These are phyloP conservation scores for thale cress (Arabidopsis thaliana) DNA, from an alignment of 345 rosid species.

Conservation along the genomic window DNA sequence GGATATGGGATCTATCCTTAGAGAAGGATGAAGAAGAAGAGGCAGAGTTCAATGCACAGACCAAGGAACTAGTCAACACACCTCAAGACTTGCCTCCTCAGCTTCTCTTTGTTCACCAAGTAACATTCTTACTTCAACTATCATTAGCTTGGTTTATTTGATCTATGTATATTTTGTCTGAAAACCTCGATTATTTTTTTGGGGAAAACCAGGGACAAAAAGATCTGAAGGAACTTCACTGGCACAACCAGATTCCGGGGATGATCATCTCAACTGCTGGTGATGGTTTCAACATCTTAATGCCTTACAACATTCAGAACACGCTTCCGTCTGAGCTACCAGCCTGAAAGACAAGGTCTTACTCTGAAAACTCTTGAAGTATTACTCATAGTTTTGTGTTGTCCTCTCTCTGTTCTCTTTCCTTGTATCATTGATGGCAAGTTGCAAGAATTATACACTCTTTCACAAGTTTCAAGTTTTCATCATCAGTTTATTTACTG, in stretches of 20 bases:
- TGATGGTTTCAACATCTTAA: conserved; percentile 87
- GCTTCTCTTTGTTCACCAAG: conserved; percentile 97
- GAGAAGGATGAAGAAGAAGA: conserved; percentile 98
- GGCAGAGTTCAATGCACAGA: conserved; percentile 85
- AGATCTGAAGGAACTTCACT: conserved; percentile 93
- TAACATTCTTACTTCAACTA: conserved; percentile 27
- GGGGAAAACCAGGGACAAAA: conserved; percentile 68
- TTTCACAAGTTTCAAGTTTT: conserved; percentile 19
- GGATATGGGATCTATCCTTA: conserved; percentile 96
- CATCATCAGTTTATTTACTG: conserved; percentile 8
- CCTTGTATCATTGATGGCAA: neutral
- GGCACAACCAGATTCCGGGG: conserved; percentile 93
- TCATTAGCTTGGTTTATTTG: neutral
- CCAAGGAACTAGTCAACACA: conserved; percentile 79
- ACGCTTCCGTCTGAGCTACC: conserved; percentile 70
- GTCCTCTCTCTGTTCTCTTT: neutral
- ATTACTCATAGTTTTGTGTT: neutral
- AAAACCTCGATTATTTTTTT: neutral
- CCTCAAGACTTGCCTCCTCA: conserved; percentile 91
- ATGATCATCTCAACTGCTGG: conserved; percentile 85
- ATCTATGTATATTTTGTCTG: conserved; percentile 7
- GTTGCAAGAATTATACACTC: neutral
- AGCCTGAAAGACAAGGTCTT: conserved; percentile 14
- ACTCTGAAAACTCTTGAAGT: neutral
- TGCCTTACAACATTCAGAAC: conserved; percentile 91